phyloP scores from a whole-genome alignment of 108 stramenopile genomes.

The Nannochloropsis gaditana region DNA sequence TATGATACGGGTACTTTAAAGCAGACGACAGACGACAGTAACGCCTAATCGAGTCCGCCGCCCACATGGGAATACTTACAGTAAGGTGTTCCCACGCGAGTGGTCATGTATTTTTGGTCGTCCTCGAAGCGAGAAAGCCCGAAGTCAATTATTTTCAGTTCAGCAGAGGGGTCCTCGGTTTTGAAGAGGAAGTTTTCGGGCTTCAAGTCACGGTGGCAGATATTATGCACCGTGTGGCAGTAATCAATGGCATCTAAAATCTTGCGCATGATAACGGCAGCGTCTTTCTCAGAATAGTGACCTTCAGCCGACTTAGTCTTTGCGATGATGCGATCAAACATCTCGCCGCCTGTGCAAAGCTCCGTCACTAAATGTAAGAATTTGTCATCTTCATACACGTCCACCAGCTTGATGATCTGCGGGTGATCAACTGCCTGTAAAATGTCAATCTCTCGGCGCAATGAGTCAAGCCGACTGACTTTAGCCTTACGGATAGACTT shows the following conservation, averaged over 20 bases:
- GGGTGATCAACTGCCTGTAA: conserved; percentile 43
- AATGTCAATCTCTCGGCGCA: conserved; percentile 44
- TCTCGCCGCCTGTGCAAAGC: conserved; percentile 82
- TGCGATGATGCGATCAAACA: conserved; percentile 68
- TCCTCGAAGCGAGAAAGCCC: conserved; percentile 71
- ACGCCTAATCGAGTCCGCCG: too few relatives aligned
- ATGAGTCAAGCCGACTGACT: conserved; percentile 36
- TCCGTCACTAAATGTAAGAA: conserved; percentile 64
- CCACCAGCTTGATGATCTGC: conserved; percentile 48
- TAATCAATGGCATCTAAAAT: conserved; percentile 90
- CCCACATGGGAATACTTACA: conserved; percentile 25
- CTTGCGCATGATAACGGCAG: conserved; percentile 68
- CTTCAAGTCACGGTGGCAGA: conserved; percentile 96
- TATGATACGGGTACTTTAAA: too few relatives aligned
- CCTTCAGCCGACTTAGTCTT: conserved; percentile 75
- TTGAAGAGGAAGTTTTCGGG: conserved; percentile 93
- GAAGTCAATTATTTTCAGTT: conserved; percentile 97
- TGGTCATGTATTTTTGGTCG: conserved; percentile 39
- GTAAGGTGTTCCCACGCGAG: conserved; percentile 53
- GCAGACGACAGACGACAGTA: too few relatives aligned
- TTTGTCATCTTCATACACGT: conserved; percentile 51
- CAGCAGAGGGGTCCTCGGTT: conserved; percentile 65
- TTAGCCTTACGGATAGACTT: conserved; percentile 46
- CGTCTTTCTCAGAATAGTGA: conserved; percentile 87
- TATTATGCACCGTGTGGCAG: conserved; percentile 78